phyloP scores from a whole-genome alignment of 305 asterid species.

The Fraxinus greggii region DNA sequence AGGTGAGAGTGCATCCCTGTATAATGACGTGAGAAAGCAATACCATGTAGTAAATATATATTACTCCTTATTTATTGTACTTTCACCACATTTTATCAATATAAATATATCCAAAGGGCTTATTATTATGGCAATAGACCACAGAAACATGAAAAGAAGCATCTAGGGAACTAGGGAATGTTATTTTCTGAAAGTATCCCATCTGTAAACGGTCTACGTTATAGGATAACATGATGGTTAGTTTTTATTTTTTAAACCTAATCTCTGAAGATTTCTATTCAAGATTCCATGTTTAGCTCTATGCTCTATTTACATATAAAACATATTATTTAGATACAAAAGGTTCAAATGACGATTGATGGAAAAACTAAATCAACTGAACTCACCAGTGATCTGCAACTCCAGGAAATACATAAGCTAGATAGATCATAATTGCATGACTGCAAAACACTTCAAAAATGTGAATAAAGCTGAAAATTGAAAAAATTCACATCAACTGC shows the following conservation, averaged over 20 bases:
- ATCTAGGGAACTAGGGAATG: not conserved
- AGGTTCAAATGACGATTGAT: not conserved
- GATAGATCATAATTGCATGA: slow-evolving; percentile 71
- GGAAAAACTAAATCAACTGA: not conserved
- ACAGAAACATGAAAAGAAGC: not conserved
- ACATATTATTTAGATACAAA: slow-evolving; percentile 6
- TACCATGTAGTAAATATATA: not conserved
- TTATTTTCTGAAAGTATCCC: not conserved
- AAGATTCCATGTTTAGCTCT: not conserved
- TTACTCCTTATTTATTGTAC: not conserved
- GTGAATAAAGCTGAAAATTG: not conserved
- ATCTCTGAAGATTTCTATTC: not conserved
- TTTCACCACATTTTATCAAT: not conserved
- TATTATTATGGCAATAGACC: not conserved
- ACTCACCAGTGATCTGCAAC: slow-evolving; percentile 93
- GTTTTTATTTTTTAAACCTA: not conserved
- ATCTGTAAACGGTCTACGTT: not conserved
- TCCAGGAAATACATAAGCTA: slow-evolving; percentile 71
- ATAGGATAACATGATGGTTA: not conserved
- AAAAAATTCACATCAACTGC: not conserved
- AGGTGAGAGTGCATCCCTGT: not conserved
- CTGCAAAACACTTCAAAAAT: slow-evolving; percentile 44
- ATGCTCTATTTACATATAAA: not conserved
- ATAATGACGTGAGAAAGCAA: not conserved
- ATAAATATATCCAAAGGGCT: not conserved